A percentile compares a stretch with the other conserved stretches of the same genome.
These are phyloP conservation scores for Lolium rigidum DNA, from an alignment of 176 grass and related monocot species.

Conservation along the genomic window DNA sequence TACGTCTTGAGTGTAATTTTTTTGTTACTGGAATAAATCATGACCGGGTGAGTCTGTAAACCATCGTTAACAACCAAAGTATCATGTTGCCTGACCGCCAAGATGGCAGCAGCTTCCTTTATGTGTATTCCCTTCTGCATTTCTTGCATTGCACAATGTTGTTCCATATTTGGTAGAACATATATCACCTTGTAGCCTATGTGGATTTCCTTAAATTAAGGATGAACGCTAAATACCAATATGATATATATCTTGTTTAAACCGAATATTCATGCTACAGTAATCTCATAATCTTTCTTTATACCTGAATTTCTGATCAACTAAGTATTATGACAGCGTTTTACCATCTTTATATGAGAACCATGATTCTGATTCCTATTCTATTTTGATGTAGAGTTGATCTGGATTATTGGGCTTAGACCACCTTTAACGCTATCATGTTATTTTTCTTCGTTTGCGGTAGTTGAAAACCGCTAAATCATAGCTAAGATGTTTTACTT, in stretches of 20 bases:
- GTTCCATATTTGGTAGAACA: conserved; percentile 7
- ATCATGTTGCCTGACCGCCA: neutral
- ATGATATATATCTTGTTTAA: conserved; percentile 10
- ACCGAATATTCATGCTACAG: neutral
- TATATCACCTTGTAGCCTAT: neutral
- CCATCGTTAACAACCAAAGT: neutral
- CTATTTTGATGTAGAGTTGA: neutral
- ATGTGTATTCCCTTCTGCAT: neutral
- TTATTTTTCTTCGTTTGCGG: neutral
- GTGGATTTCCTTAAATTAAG: neutral
- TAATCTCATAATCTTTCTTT: conserved; percentile 1
- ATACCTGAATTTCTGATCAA: neutral
- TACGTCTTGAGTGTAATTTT: neutral
- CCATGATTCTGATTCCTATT: conserved; percentile 5
- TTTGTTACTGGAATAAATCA: too few species aligned
- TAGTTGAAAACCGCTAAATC: neutral
- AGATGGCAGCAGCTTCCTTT: neutral
- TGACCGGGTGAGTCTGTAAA: neutral
- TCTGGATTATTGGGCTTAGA: neutral
- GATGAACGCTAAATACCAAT: neutral
- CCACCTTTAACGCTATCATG: conserved; percentile 9
- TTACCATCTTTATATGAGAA: neutral
- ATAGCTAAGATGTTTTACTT: neutral
- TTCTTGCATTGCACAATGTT: neutral
- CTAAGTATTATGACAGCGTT: conserved; percentile 1